Conservation (phyloP, 805 yeast genomes). For the Kodamaea neixiangensis region DNA sequence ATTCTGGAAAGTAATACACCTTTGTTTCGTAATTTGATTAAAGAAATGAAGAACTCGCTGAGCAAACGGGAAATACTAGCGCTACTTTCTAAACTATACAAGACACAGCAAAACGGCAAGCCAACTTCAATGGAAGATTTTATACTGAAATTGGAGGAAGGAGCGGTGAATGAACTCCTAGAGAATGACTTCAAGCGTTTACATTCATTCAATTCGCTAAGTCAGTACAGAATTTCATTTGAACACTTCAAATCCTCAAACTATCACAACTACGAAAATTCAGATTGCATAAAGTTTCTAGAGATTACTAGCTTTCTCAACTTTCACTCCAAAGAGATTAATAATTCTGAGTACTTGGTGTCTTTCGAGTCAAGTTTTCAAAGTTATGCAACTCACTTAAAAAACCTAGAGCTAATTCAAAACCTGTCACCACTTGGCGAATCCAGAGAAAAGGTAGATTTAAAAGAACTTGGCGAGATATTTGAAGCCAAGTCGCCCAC, state of each 20-base stretch:
- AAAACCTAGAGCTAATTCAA: not conserved
- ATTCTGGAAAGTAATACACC: slow-evolving; percentile 1
- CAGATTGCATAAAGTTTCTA: slow-evolving; percentile 27
- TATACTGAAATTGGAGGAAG: slow-evolving; percentile 15
- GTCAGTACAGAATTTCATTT: slow-evolving; percentile 25
- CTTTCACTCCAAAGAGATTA: slow-evolving; percentile 16
- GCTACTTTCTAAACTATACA: slow-evolving; percentile 14
- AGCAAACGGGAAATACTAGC: slow-evolving; percentile 21
- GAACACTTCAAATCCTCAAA: slow-evolving; percentile 31
- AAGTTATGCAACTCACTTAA: slow-evolving; percentile 5
- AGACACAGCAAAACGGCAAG: slow-evolving; percentile 7
- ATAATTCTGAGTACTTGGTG: slow-evolving; percentile 23
- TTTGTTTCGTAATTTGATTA: slow-evolving; percentile 22
- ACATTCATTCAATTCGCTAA: slow-evolving; percentile 25
- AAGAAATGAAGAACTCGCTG: slow-evolving; percentile 17
- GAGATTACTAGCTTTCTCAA: slow-evolving; percentile 16
- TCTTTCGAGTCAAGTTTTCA: slow-evolving; percentile 14
- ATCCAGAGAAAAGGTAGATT: not conserved
- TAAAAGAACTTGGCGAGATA: not conserved
- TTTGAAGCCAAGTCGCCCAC: not conserved
- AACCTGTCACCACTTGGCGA: not conserved
- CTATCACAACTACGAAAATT: slow-evolving; percentile 32
- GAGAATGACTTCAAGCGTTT: slow-evolving; percentile 12
- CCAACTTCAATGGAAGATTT: slow-evolving; percentile 18
- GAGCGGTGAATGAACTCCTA: slow-evolving; percentile 13